Percentiles rank a stretch among this genome's conserved stretches.
Conservation (phyloP, 257 asterid genomes). For the Solanum chaucha region DNA sequence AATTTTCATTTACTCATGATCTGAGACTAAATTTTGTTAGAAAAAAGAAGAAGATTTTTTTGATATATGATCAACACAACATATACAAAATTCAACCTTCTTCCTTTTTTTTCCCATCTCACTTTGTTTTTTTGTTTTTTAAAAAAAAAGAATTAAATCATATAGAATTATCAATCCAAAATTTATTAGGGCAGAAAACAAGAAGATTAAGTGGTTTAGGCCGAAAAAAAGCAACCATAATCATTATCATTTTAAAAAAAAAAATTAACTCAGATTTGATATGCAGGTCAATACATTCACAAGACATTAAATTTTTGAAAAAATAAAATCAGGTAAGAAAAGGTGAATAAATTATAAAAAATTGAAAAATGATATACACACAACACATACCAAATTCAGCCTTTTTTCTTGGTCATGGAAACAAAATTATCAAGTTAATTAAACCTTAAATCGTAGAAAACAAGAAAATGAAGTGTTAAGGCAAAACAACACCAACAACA, state of each 20-base stretch:
- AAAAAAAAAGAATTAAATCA: too few species aligned
- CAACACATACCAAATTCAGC: neutral
- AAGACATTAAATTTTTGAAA: neutral
- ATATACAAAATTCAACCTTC: too few species aligned
- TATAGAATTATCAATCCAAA: neutral
- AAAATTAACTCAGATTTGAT: neutral
- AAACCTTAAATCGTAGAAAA: too few species aligned
- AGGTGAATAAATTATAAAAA: too few species aligned
- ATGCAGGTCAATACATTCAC: neutral
- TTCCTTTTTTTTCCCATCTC: too few species aligned
- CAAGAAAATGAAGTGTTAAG: neutral
- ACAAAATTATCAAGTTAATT: neutral
- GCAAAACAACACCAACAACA: too few species aligned
- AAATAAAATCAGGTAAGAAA: too few species aligned
- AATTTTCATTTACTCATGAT: neutral
- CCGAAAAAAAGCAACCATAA: neutral
- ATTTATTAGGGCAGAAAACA: neutral
- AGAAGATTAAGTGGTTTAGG: neutral
- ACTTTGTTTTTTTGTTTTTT: neutral
- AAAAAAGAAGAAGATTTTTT: too few species aligned
- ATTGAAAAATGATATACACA: too few species aligned
- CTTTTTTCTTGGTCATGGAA: neutral
- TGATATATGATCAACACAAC: too few species aligned
- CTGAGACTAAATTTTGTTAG: too few species aligned
- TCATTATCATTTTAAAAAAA: accelerated